Percentiles rank a stretch among this genome's conserved stretches.
These are phyloP conservation scores for Trichoderma sp. DNA, from an alignment of 2,329 filamentous ascomycete species.

Conservation along the genomic window DNA sequence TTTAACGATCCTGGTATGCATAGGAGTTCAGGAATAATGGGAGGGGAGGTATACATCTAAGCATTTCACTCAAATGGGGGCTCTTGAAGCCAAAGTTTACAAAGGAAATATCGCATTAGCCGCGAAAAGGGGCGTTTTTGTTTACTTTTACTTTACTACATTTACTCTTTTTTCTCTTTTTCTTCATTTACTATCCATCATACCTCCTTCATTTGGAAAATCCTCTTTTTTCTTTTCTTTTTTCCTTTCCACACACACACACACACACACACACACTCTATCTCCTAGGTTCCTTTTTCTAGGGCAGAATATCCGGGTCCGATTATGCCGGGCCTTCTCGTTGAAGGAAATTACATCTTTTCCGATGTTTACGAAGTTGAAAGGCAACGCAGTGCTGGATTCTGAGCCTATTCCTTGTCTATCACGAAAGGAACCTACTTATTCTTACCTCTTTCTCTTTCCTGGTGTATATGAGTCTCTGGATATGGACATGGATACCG, in stretches of 20 bases:
- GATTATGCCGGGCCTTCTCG: background rate
- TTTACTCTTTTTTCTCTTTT: background rate
- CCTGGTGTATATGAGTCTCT: slow-evolving; percentile 9
- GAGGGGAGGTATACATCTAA: slow-evolving; percentile 11
- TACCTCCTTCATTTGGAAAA: slow-evolving; percentile 13
- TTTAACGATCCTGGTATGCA: slow-evolving; percentile 27
- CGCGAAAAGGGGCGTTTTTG: slow-evolving; percentile 22
- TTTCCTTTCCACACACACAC: background rate
- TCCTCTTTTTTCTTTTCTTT: background rate
- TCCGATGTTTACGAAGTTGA: slow-evolving; percentile 7
- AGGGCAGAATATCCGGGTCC: slow-evolving; percentile 3
- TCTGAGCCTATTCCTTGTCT: slow-evolving; percentile 21
- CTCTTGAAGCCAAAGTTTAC: slow-evolving; percentile 6
- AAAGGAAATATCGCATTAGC: slow-evolving; percentile 24
- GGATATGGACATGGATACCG: slow-evolving; percentile 11
- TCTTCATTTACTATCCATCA: background rate
- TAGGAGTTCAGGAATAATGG: slow-evolving; percentile 22
- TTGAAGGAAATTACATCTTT: slow-evolving; percentile 1
- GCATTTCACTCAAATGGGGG: slow-evolving; percentile 23
- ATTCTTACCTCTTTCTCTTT: background rate
- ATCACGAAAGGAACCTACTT: background rate
- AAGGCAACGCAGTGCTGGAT: slow-evolving; percentile 18
- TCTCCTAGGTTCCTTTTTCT: background rate
- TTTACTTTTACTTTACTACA: background rate
- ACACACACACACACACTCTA: no score